phyloP scores from a whole-genome alignment of 345 rosid species.

The thale cress (Arabidopsis thaliana) region DNA sequence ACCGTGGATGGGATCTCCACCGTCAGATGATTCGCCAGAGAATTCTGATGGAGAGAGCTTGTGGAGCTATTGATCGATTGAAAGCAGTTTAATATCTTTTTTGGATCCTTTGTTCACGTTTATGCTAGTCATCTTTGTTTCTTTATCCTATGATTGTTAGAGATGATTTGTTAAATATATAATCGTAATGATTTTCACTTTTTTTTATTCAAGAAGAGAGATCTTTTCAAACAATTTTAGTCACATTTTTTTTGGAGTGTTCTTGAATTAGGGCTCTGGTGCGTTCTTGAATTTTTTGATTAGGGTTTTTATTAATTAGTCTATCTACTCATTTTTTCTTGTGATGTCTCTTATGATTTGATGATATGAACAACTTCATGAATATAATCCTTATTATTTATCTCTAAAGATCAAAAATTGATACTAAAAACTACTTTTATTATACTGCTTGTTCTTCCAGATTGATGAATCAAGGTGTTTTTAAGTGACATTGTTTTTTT shows the following conservation, averaged over 20 bases:
- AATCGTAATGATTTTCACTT: slow-evolving; percentile 10
- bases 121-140: slow-evolving; percentile 32
- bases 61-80: slow-evolving; percentile 64
- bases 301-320: slow-evolving; percentile 14
- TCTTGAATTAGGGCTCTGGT: slow-evolving; percentile 32
- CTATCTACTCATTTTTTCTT: background rate
- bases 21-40: slow-evolving; percentile 65
- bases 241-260: slow-evolving; percentile 13
- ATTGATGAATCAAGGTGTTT: background rate
- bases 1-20: slow-evolving; percentile 70
- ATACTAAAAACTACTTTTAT: background rate
- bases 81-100: background rate
- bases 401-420: background rate
- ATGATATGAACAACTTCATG: background rate
- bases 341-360: background rate
- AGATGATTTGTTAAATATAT: slow-evolving; percentile 29
- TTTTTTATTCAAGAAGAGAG: slow-evolving; percentile 13
- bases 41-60: slow-evolving; percentile 67
- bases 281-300: slow-evolving; percentile 23
- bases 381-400: background rate
- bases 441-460: no score
- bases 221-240: background rate
- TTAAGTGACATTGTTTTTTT: background rate
- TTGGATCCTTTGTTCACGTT: background rate
- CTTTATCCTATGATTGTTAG: slow-evolving; percentile 30